Conservation (phyloP, 2,329 filamentous ascomycete genomes). For the Mycosphaerelloides madeirae region DNA sequence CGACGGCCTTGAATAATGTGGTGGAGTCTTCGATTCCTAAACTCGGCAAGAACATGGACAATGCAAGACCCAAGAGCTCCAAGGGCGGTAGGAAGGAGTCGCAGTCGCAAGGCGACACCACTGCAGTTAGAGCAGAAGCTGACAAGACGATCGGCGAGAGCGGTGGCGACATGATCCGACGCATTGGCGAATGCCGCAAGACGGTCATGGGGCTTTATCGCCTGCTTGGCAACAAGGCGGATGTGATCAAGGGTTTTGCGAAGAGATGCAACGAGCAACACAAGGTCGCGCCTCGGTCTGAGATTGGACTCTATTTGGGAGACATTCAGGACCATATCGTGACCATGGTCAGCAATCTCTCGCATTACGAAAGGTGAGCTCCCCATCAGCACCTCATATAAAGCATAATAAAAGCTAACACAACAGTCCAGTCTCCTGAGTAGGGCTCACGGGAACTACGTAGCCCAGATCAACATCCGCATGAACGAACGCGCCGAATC, state of each 20-base stretch:
- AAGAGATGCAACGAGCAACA: constrained; percentile 98
- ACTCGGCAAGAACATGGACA: constrained; percentile 22
- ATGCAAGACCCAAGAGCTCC: constrained; percentile 5
- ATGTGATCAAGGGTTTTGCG: constrained; percentile 98
- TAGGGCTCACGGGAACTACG: constrained; percentile 89
- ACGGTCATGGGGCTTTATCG: constrained; percentile 95
- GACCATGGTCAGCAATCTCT: constrained; percentile 95
- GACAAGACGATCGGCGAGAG: constrained; percentile 40
- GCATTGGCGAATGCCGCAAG: constrained; percentile 90
- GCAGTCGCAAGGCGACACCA: constrained; percentile 26
- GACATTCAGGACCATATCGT: constrained; percentile 99
- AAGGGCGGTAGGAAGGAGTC: constrained; percentile 9
- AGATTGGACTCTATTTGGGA: constrained; percentile 95
- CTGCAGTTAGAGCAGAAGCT: constrained; percentile 26
- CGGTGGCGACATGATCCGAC: constrained; percentile 78
- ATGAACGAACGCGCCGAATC: constrained; percentile 98
- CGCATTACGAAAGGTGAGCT: constrained; percentile 87
- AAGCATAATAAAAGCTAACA: constrained; percentile 16
- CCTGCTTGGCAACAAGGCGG: constrained; percentile 90
- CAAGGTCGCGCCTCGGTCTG: constrained; percentile 89
- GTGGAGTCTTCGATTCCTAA: constrained; percentile 20
- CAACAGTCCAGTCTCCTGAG: constrained; percentile 65
- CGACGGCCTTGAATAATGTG: constrained; percentile 39
- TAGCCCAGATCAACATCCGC: constrained; percentile 98
- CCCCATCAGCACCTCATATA: not conserved